Conservation (phyloP, 306 rosid genomes). For the Arachis hypogaea region DNA sequence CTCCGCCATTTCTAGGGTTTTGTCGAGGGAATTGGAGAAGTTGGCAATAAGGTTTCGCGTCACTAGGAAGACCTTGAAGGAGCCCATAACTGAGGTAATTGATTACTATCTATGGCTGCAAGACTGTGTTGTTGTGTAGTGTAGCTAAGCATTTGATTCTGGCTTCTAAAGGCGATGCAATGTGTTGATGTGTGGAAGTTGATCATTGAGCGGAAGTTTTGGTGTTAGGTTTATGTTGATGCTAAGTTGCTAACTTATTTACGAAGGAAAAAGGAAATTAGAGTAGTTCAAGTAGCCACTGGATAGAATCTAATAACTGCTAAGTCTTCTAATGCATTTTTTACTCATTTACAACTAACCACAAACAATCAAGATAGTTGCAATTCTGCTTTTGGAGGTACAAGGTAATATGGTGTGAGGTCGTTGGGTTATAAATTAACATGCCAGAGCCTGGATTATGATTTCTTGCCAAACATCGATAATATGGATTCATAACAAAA, state of each 20-base stretch:
- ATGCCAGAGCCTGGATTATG: not conserved
- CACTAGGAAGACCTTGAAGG: slow-evolving; percentile 68
- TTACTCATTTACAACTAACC: not conserved
- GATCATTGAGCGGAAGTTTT: not conserved
- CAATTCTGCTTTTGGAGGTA: not conserved
- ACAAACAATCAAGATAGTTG: not conserved
- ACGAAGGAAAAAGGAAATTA: not conserved
- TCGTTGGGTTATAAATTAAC: slow-evolving; percentile 10
- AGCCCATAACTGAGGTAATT: slow-evolving; percentile 81
- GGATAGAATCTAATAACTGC: slow-evolving; percentile 7
- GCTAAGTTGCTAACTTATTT: not conserved
- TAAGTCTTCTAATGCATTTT: not conserved
- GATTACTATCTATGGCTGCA: not conserved
- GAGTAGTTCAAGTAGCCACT: not conserved
- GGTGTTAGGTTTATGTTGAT: not conserved
- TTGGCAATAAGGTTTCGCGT: slow-evolving; percentile 79
- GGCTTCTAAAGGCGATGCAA: not conserved
- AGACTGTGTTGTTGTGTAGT: not conserved
- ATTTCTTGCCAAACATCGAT: slow-evolving; percentile 21
- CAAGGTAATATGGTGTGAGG: not conserved
- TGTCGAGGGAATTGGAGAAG: slow-evolving; percentile 92
- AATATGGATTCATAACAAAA: slow-evolving; percentile 5
- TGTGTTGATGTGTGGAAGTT: slow-evolving; percentile 18
- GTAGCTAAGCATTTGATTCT: slow-evolving; percentile 12
- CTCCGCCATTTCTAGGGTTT: slow-evolving; percentile 53